phyloP scores from a whole-genome alignment of 2,329 filamentous ascomycete species.

The Parascedosporium putredinis region DNA sequence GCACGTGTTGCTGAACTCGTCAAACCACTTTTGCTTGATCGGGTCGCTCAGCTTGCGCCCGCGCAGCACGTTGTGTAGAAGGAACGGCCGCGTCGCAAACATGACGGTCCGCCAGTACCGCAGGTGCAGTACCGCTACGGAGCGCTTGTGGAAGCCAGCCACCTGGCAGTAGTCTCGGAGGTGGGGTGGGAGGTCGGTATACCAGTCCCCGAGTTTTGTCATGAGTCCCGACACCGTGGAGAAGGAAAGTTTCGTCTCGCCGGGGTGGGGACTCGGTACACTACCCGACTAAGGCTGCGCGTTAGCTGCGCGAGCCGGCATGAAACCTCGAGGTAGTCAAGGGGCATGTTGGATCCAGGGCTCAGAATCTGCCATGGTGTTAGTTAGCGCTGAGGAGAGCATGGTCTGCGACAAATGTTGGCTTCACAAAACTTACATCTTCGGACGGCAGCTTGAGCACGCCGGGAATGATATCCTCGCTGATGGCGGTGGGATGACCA shows the following conservation, averaged over 20 bases:
- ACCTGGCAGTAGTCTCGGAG: conserved; percentile 14
- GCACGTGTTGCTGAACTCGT: conserved; percentile 14
- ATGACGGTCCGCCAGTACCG: conserved; percentile 10
- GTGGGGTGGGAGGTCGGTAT: conserved; percentile 15
- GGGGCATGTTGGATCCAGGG: conserved; percentile 17
- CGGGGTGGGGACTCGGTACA: background rate
- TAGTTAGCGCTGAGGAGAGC: background rate
- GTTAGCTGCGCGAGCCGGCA: conserved; percentile 16
- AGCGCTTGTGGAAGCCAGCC: conserved; percentile 15
- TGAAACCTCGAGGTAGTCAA: conserved; percentile 16
- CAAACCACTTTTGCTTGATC: conserved; percentile 15
- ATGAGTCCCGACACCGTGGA: conserved; percentile 13
- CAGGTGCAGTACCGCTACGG: conserved; percentile 16
- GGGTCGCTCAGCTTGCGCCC: conserved; percentile 6
- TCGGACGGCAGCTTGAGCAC: conserved; percentile 12
- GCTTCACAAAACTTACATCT: conserved; percentile 9
- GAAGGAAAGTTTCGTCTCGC: conserved; percentile 9
- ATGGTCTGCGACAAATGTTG: background rate
- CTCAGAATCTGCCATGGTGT: conserved; percentile 16
- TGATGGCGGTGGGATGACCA: conserved; percentile 17
- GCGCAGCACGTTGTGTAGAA: conserved; percentile 15
- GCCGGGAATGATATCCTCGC: conserved; percentile 13
- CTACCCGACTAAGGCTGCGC: conserved; percentile 11
- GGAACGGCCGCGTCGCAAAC: conserved; percentile 13
- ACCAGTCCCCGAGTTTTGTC: conserved; percentile 13